Conservation (phyloP, 1,284 basidiomycete genomes). For the Malassezia cuniculi region DNA sequence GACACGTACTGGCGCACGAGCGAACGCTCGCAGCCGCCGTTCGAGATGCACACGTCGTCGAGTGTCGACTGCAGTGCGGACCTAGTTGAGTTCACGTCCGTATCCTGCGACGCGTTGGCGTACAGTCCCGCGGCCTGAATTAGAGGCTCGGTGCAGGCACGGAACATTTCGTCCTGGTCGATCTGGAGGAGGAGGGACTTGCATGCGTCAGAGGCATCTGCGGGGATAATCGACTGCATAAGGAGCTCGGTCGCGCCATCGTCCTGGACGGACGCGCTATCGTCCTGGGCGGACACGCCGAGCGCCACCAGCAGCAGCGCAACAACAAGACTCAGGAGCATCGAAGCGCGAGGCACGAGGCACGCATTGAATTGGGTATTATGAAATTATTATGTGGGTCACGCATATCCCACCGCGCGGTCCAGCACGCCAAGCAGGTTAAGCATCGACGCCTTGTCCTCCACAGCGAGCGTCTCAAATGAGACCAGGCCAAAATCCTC, state of each 20-base stretch:
- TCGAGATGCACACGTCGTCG: slow-evolving; percentile 1
- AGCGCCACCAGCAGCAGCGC: no score
- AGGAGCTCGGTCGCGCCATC: no score
- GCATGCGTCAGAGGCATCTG: slow-evolving; percentile 5
- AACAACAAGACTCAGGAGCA: no score
- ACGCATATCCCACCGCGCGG: slow-evolving; percentile 40
- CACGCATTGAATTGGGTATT: no score
- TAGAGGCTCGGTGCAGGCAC: slow-evolving; percentile 11
- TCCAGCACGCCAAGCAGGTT: slow-evolving; percentile 34
- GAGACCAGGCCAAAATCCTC: slow-evolving; percentile 90
- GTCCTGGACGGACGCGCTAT: no score
- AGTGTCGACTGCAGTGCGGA: background rate
- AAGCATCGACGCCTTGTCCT: slow-evolving; percentile 39
- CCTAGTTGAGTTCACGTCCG: no score
- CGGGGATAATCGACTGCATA: no score
- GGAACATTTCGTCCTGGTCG: slow-evolving; percentile 8
- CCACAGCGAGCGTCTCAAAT: slow-evolving; percentile 77
- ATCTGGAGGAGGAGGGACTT: slow-evolving; percentile 7
- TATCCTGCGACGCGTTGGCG: slow-evolving; percentile 1
- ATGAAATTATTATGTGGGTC: no score
- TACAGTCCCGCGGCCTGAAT: slow-evolving; percentile 7
- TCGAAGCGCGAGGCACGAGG: no score
- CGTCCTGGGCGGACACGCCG: no score
- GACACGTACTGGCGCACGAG: slow-evolving; percentile 11
- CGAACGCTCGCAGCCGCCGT: slow-evolving; percentile 7